Evolutionary conservation across 2,329 filamentous ascomycete species (phyloP).

Genomic region (Cordyceps cateniannulata): DNA sequence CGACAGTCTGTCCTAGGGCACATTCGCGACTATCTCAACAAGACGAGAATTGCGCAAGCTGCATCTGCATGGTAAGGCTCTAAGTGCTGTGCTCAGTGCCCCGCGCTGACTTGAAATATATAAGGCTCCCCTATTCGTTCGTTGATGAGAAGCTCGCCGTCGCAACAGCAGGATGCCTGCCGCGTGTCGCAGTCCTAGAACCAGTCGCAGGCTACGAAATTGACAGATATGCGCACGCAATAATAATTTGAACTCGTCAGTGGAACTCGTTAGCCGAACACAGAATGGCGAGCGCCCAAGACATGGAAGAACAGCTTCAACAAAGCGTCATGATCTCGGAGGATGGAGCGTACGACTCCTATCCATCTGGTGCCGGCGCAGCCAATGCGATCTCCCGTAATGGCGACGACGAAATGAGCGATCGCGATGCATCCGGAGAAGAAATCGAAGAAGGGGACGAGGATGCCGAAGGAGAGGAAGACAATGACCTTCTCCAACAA

Average conservation of each 20-base stretch:
- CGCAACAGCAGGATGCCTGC: constrained; percentile 12
- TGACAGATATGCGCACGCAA: constrained; percentile 26
- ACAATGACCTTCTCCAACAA: constrained; percentile 27
- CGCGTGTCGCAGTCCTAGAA: constrained; percentile 9
- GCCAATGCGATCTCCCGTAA: constrained; percentile 23
- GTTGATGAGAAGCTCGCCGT: constrained; percentile 7
- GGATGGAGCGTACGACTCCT: constrained; percentile 35
- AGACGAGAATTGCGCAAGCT: constrained; percentile 1
- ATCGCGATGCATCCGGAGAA: constrained; percentile 35
- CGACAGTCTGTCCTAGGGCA: constrained; percentile 7
- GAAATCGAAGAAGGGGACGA: constrained; percentile 32
- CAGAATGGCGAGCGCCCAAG: constrained; percentile 45
- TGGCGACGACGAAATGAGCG: constrained; percentile 31
- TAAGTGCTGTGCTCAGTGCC: background rate
- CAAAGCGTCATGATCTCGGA: constrained; percentile 48
- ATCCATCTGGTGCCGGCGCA: background rate
- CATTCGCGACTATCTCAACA: background rate
- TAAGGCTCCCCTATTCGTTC: background rate
- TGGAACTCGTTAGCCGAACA: constrained; percentile 18
- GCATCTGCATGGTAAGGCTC: background rate
- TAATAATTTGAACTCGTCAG: constrained; percentile 9
- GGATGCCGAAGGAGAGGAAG: constrained; percentile 37
- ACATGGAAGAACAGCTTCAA: constrained; percentile 52
- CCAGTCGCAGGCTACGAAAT: constrained; percentile 18
- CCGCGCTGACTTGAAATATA: background rate